These are phyloP conservation scores for Paecilomyces sp. DNA, from an alignment of 2,329 filamentous ascomycete genomes.

Conservation along the genomic window DNA sequence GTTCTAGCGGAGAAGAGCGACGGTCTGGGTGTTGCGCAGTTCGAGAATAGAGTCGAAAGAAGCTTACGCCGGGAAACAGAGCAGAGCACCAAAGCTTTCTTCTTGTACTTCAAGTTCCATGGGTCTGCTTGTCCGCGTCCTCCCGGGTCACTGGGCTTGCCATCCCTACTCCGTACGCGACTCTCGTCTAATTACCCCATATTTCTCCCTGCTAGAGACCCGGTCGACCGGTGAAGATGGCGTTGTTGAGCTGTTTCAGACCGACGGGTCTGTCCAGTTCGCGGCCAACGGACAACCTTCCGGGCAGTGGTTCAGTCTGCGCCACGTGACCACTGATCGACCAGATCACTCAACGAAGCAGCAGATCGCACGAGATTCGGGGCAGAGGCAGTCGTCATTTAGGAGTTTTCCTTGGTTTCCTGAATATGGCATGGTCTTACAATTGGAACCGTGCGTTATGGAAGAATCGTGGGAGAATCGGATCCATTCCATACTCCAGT, in stretches of 20 bases:
- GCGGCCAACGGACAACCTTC: background rate
- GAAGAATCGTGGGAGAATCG: background rate
- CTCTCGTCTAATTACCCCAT: background rate
- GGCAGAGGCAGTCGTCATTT: background rate
- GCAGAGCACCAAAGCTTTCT: background rate
- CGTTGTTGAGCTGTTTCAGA: background rate
- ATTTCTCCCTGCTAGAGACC: background rate
- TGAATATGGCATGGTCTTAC: background rate
- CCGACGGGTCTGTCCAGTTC: background rate
- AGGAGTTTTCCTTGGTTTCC: background rate
- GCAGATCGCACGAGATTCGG: background rate
- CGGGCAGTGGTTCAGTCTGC: background rate
- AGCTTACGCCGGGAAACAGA: background rate
- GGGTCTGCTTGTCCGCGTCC: background rate
- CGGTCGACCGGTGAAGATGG: background rate
- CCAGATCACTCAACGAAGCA: background rate
- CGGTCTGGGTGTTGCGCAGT: background rate
- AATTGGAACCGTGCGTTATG: background rate
- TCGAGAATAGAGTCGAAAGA: background rate
- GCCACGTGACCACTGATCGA: background rate
- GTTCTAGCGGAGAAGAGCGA: slow-evolving; percentile 6
- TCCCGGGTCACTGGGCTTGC: background rate
- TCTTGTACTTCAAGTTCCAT: background rate
- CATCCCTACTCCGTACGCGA: background rate
- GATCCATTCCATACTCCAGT: background rate